Base-by-base conservation (phyloP, 805 yeast genomes). In the Candida morakotiae region DNA sequence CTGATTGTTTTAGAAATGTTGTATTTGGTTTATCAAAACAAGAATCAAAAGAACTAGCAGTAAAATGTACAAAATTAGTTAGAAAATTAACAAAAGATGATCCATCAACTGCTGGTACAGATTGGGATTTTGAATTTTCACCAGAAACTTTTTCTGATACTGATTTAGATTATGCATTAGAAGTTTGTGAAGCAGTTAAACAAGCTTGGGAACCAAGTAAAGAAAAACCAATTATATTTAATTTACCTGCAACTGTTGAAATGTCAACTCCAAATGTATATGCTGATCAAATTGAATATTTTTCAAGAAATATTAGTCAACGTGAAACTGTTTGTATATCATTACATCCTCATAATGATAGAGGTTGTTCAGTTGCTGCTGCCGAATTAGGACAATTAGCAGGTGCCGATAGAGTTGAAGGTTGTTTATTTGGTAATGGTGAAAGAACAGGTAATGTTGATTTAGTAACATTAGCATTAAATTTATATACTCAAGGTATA, bases 351-450 rank as follows among this genome's bases (percentile, higher is more conserved):
- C 94, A 84, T 61, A 84, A 84, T 49, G 93, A 84, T 62, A 73
- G 94, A 52, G 94, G 94, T 16, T 83, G 91, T 57, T 89, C 85
- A 10, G 89, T 84, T n/a, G 93, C 91, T 9, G 93, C 93, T 24
- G 82, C 88, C 3, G 94, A 84, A 60, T 71, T 84, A 39, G 94
- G 85, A 31, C 81, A 79, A 52, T 52, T 84, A 60, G 94, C 87
- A 2, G 94, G 94, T 37, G 94, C 87, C n/a, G 87, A 84, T 57
- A 75, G 94, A 58, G 84, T 84, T 18, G 94, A 84, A 61, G 94
- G 94, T 16, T 84, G 91, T 63, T 62, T 84, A 33, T 84, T 84
- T 50, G 94, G 93, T 35, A 84, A 84, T 52, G 93, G 94, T 48
- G 94, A 84, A 67, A 77, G 94, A 59, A 84, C 94, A 3, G 94